These are phyloP conservation scores for Prunus campanulata DNA, from an alignment of 306 rosid species.

Conservation along the genomic window DNA sequence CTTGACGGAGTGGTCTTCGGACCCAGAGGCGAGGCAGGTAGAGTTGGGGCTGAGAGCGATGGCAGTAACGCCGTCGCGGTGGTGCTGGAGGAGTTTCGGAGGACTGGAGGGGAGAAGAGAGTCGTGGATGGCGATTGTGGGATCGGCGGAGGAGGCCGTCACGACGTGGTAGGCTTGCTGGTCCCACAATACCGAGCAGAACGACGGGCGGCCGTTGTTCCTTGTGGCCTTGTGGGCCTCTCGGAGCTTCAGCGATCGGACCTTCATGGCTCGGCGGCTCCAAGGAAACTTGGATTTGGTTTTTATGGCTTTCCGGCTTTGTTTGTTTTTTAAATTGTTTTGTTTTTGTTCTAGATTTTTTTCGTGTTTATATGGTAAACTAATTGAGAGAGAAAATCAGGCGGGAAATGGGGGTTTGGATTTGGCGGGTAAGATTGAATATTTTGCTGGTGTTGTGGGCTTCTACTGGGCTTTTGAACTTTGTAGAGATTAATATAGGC, in stretches of 20 bases:
- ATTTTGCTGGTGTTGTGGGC: background rate
- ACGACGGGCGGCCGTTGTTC: conserved; percentile 47
- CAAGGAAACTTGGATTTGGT: background rate
- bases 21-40: conserved; percentile 95
- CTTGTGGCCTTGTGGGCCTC: conserved; percentile 65
- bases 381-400: background rate
- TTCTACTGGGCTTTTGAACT: background rate
- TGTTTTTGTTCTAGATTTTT: background rate
- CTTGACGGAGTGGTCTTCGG: conserved; percentile 85
- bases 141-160: conserved; percentile 73
- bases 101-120: conserved; percentile 56
- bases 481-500: too few relatives aligned
- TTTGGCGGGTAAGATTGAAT: conserved; percentile 34
- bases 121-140: conserved; percentile 67
- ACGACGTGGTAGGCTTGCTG: conserved; percentile 64
- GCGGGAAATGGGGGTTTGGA: conserved; percentile 36
- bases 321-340: background rate
- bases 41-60: conserved; percentile 91
- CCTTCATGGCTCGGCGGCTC: conserved; percentile 52
- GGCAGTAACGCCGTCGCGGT: conserved; percentile 90
- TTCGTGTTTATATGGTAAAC: background rate
- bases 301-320: background rate
- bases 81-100: conserved; percentile 81
- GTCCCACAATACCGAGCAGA: conserved; percentile 93
- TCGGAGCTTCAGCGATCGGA: conserved; percentile 78